These are phyloP conservation scores for Bigelowiella natans DNA, from an alignment of 78 protist species.

Conservation along the genomic window DNA sequence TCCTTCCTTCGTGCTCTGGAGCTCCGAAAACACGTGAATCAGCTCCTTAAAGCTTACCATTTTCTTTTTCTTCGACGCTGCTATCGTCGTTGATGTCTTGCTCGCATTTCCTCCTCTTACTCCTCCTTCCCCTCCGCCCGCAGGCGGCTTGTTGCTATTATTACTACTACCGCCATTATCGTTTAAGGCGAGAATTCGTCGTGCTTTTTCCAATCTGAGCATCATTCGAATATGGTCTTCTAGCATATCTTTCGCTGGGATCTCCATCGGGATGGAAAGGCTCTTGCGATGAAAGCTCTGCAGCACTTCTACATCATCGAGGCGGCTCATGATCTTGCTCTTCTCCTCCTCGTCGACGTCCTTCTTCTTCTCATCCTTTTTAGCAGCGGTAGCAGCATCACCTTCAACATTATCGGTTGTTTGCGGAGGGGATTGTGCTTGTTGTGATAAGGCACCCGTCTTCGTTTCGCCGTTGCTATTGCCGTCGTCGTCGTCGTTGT, in stretches of 20 bases:
- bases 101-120: no score
- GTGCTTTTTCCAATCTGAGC: neutral
- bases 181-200: neutral
- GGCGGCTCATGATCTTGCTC: neutral
- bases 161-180: neutral
- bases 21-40: neutral
- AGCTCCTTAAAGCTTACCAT: neutral
- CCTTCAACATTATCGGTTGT: no score
- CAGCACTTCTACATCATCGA: neutral
- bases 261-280: neutral
- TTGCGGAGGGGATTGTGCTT: no score
- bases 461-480: no score
- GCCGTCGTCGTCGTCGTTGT: no score
- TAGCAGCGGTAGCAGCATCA: no score
- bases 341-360: neutral
- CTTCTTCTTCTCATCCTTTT: neutral
- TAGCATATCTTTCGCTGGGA: neutral
- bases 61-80: neutral
- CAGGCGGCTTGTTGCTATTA: neutral
- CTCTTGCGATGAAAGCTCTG: neutral
- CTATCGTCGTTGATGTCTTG: no score
- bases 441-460: no score
- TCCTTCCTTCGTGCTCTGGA: neutral
- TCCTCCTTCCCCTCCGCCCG: no score
- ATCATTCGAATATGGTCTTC: neutral